Evolutionary conservation across 2,329 filamentous ascomycete genomes (phyloP).

Genomic region (Colletotrichum cordylinicola): DNA sequence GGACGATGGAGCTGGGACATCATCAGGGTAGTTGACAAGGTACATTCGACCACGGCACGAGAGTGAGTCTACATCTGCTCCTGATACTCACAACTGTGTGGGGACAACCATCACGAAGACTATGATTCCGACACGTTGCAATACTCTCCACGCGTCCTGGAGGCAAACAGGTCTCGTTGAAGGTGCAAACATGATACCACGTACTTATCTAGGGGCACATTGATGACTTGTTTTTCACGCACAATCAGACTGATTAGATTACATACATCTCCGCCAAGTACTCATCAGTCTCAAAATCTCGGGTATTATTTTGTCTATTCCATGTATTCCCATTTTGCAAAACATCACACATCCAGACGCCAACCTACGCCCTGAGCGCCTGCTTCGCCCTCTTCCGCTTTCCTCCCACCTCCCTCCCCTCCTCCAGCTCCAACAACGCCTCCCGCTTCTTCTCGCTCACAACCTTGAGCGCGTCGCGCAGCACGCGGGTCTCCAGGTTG

Average conservation of each 20-base stretch:
- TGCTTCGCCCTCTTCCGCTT: conserved; percentile 71
- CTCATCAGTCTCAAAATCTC: neutral
- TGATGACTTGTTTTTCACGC: no score
- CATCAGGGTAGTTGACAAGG: no score
- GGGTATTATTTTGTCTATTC: conserved; percentile 17
- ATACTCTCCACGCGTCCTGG: neutral
- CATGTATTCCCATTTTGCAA: neutral
- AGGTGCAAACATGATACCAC: neutral
- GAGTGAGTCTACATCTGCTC: no score
- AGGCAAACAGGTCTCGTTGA: neutral
- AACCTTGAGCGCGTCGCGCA: conserved; percentile 83
- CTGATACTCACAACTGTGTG: neutral
- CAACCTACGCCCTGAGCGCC: conserved; percentile 46
- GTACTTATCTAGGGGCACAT: no score
- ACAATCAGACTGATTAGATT: neutral
- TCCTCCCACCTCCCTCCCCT: conserved; percentile 89
- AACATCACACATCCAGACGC: neutral
- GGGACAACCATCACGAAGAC: neutral
- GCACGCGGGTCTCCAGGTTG: conserved; percentile 88
- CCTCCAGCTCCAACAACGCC: conserved; percentile 88
- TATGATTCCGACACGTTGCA: neutral
- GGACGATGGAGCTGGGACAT: no score
- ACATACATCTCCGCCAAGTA: no score
- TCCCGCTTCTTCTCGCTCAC: conserved; percentile 97
- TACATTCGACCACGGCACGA: no score